phyloP scores from a whole-genome alignment of 768 basidiomycete species.

The Symmetrospora coprosmae region DNA sequence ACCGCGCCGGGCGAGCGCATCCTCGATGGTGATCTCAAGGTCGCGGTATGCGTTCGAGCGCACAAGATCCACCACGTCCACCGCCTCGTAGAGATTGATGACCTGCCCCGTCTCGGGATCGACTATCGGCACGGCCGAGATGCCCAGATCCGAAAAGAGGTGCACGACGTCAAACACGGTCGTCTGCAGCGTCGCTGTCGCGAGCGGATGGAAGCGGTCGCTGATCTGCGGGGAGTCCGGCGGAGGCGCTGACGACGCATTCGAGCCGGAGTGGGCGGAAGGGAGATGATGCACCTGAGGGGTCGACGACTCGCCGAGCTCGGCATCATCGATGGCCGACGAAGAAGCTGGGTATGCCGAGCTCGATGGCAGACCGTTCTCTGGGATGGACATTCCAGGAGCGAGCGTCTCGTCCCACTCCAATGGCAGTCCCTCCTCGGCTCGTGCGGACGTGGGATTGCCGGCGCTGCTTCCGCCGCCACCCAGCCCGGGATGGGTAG shows the following conservation, averaged over 20 bases:
- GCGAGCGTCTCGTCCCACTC: no score
- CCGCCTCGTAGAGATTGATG: slow-evolving; percentile 92
- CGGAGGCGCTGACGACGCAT: not conserved
- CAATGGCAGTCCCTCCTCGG: no score
- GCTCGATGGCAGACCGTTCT: no score
- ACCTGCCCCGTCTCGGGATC: slow-evolving; percentile 74
- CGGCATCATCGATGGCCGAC: no score
- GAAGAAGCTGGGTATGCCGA: no score
- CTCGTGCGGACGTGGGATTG: no score
- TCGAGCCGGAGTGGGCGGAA: no score
- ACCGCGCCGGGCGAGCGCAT: slow-evolving; percentile 80
- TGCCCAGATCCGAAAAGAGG: slow-evolving; percentile 89
- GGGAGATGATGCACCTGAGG: no score
- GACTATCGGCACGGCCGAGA: slow-evolving; percentile 91
- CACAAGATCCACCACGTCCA: slow-evolving; percentile 97
- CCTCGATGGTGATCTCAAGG: slow-evolving; percentile 82
- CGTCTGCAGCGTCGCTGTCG: slow-evolving; percentile 76
- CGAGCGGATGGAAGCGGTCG: slow-evolving; percentile 75
- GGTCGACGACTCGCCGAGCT: no score
- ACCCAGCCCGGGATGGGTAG: no score
- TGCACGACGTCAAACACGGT: slow-evolving; percentile 97
- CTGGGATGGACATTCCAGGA: no score
- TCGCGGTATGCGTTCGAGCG: slow-evolving; percentile 74
- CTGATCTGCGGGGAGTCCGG: slow-evolving; percentile 29
- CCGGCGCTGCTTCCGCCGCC: no score